Base-by-base conservation (phyloP, 2,329 filamentous ascomycete species). In the Uncinocarpus reesii region DNA sequence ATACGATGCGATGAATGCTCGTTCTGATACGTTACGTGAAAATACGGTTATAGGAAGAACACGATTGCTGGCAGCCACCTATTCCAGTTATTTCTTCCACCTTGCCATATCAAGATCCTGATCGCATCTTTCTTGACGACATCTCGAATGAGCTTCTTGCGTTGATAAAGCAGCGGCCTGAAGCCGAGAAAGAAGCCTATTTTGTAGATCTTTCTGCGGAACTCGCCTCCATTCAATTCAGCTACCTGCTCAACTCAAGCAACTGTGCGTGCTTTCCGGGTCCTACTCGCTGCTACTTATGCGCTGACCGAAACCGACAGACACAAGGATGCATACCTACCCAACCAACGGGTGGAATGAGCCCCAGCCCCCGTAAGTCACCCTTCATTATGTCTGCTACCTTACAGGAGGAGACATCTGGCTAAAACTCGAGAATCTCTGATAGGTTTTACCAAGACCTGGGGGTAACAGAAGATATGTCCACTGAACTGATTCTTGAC, bases 401-500 rank as follows among this genome's bases (percentile, higher is more conserved):
- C 15, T 28, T 24, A 13, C 36, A 7, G 7, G 2, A 26, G 20
- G 6, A n/a, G 11, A 36, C 16, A 16, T 7, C 20, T 47, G 24
- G 34, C 28, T 32, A 40, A 32, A 11, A 24, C 11, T 31, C 31
- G 50, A n/a, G n/a, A 8, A 41, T 24, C 1, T 10, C 24, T 28
- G 23, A 8, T 57, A 72, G 71, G 35, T 70, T 74, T 55, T 83
- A 81, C 59, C 76, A 78, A 42, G 76, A 78, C 53, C 67, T 86
- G 18, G 83, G 83, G 18, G 73, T 73, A 11, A 61, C 79, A 7
- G 72, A 75, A 32, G 76, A 83, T 57, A 83, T 84, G 61, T 72
- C 76, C 4, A 78, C 84, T 57, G 58, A 66, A 1, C 64, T 81
- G n/a, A 65, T 86, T 15, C 65, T 72, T 23, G 83, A 79, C 60